Percentiles rank a stretch among this genome's conserved stretches.
phyloP scores from a whole-genome alignment of 1,284 basidiomycete genomes.

The Trichosporon sp. region DNA sequence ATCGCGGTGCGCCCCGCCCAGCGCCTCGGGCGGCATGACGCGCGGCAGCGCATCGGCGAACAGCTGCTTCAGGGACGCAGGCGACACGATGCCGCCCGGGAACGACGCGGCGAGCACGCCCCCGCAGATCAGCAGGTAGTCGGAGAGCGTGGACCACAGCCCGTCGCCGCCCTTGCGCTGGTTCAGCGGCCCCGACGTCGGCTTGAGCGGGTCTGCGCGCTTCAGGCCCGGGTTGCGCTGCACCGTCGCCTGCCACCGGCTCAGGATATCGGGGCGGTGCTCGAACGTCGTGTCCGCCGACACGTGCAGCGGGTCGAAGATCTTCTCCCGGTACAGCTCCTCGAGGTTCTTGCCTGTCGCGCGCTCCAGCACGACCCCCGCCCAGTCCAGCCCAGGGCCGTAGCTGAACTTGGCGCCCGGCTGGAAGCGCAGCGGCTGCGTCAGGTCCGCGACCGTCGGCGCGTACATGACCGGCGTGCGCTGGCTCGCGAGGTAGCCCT shows the following conservation, averaged over 20 bases:
- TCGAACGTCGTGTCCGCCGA: neutral
- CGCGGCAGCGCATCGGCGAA: neutral
- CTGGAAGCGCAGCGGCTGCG: constrained; percentile 30
- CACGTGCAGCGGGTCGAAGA: neutral
- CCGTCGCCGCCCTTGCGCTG: neutral
- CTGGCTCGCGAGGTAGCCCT: neutral
- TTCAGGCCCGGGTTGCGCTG: constrained; percentile 15
- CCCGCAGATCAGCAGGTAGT: neutral
- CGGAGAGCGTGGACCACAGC: neutral
- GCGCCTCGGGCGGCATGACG: neutral
- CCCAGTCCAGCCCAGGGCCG: constrained; percentile 40
- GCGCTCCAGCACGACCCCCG: constrained; percentile 35
- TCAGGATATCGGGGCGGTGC: neutral
- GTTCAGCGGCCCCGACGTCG: neutral
- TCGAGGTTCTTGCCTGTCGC: neutral
- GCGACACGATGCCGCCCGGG: neutral
- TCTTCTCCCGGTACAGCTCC: neutral
- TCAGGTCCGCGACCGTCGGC: constrained; percentile 13
- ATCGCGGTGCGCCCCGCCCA: neutral
- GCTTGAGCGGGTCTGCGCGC: constrained; percentile 24
- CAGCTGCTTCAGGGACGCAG: neutral
- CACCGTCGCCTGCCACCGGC: neutral
- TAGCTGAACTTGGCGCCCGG: constrained; percentile 36
- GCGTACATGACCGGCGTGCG: neutral
- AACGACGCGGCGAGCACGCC: neutral